phyloP scores from a whole-genome alignment of 176 grass and related monocot species.

The Triticum monococcum region DNA sequence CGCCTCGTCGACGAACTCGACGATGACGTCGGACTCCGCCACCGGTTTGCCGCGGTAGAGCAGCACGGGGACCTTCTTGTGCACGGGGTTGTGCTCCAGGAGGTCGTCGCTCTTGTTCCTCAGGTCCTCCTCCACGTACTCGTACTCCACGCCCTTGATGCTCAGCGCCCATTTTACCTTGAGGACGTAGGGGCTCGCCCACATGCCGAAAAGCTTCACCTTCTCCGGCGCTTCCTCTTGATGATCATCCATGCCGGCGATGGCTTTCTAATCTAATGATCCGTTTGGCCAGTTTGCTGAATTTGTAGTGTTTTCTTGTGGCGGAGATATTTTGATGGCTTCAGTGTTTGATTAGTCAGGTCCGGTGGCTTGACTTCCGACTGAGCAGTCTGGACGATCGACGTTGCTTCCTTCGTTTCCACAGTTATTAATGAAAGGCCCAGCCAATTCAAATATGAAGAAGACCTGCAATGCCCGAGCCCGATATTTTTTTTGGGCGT shows the following conservation, averaged over 20 bases:
- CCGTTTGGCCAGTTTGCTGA: neutral
- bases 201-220: conserved; percentile 35
- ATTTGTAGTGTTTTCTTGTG: neutral
- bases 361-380: neutral
- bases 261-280: too few relatives aligned
- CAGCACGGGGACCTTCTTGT: conserved; percentile 50
- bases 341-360: neutral
- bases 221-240: neutral
- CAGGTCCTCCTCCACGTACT: conserved; percentile 48
- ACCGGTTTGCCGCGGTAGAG: conserved; percentile 34
- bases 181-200: conserved; percentile 42
- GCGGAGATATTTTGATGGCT: neutral
- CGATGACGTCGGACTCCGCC: conserved; percentile 39
- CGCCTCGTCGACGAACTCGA: conserved; percentile 46
- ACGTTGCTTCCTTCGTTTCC: neutral
- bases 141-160: conserved; percentile 42
- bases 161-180: conserved; percentile 45
- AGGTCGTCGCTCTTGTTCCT: conserved; percentile 35
- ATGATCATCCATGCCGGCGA: conserved; percentile 10
- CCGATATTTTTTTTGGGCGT: too few relatives aligned
- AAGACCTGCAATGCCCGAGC: too few relatives aligned
- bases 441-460: too few relatives aligned
- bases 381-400: neutral
- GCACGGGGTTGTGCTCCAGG: conserved; percentile 39
- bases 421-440: neutral